These are phyloP conservation scores for Sporothrix protearum DNA, from an alignment of 2,329 filamentous ascomycete species.

Conservation along the genomic window DNA sequence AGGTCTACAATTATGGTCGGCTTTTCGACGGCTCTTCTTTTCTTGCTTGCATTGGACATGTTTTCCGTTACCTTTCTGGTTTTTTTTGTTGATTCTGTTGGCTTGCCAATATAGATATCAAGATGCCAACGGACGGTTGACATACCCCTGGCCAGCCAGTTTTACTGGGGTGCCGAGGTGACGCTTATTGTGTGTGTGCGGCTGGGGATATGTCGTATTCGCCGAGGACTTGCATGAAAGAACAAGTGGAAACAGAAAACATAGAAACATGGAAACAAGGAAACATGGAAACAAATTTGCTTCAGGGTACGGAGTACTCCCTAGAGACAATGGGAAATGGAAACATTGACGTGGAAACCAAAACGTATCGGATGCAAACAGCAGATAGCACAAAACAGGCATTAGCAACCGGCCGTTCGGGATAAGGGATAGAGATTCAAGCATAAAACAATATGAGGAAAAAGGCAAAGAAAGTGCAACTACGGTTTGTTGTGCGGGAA, in stretches of 20 bases:
- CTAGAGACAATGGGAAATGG: not conserved
- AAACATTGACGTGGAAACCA: not conserved
- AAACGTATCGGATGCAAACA: not conserved
- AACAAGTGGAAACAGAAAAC: not conserved
- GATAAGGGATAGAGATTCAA: not conserved
- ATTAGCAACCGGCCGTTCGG: not conserved
- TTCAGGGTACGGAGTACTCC: not conserved
- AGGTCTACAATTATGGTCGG: constrained; percentile 10
- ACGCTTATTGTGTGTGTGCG: not conserved
- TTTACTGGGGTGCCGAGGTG: not conserved
- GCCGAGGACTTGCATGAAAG: not conserved
- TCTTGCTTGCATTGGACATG: not conserved
- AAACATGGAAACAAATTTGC: not conserved
- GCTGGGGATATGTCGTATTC: constrained; percentile 11
- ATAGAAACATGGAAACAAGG: not conserved
- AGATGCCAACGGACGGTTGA: not conserved
- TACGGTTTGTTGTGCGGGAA: too few species aligned
- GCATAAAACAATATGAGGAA: not conserved
- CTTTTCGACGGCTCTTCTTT: constrained; percentile 8
- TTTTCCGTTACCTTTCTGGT: not conserved
- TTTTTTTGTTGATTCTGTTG: not conserved
- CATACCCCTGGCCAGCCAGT: not conserved
- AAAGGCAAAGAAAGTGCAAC: not conserved
- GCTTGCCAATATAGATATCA: not conserved
- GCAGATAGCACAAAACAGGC: not conserved